Evolutionary conservation across 192 early-diverging fungal genomes (phyloP), one percentile per base, ranked within the genome.

Genomic region (Coemansia furcata): DNA sequence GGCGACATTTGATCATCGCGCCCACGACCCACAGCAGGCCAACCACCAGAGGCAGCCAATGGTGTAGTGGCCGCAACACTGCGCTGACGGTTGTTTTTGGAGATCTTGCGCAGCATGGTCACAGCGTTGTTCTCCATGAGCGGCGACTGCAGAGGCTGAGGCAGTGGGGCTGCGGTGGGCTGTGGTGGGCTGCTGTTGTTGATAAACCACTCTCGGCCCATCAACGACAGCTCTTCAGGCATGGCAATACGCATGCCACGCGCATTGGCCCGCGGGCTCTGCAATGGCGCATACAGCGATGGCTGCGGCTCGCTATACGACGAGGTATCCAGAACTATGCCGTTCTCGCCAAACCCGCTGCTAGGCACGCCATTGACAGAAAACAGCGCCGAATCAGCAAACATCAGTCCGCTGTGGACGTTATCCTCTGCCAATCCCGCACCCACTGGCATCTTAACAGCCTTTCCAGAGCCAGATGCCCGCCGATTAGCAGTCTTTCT

Each of bases 21-120:
- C 11, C 42, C 29, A 32, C 61, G 29, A 14, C 29, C 42, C 54
- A 17, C 54, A 32, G 54, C 54, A 47, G 46, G 19, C 54, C 54
- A 57, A 14, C 30, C 54, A 30, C 54, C 32, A 57, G 54, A 26
- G 50, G 50, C 50, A 29, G 26, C 50, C 11, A 54, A 11, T 15
- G 50, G 50, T 26, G 50, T 17, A 33, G 52, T 54, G 26, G 30
- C 54, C 29, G 35, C 40, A 42, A 23, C 32, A 21, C 59, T 62
- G 15, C 75, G 69, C 33, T 61, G 63, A 11, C 71, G 66, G 38
- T 81, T 81, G 64, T 62, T 67, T 23, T 68, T 69, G n/a, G 74
- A 69, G 17, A 81, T 66, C 54, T 73, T 81, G 67, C 79, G 79
- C 57, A 81, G 71, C 70, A 76, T 67, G 6, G 79, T 36, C 55